Base-by-base conservation (phyloP, 2,329 filamentous ascomycete species). In the Chaetomium globosum region DNA sequence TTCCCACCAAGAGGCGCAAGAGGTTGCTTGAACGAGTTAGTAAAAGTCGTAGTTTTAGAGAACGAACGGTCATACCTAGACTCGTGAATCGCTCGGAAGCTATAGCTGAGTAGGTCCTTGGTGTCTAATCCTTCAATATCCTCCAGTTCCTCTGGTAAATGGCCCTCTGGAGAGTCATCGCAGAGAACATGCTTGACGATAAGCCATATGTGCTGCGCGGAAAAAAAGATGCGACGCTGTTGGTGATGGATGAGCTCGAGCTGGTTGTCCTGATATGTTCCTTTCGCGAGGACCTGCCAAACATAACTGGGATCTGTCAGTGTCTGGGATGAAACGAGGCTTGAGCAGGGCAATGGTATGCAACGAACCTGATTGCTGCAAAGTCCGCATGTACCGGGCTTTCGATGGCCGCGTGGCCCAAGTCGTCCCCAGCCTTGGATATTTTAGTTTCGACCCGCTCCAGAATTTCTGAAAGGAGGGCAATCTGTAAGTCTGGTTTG, bases 51-150 rank as follows among this genome's bases (percentile, higher is more conserved):
- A 1, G 4, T 7, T 1, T 2, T 13, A 7, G 2, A 5, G 19
- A 8, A 52, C 13, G 8, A n/a, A 16, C 23, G 66, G 57, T 67
- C 60, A 6, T 68, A 92, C 90, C 92, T 97, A 28, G 93, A 92
- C 78, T 99, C 95, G 68, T 97, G 94, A n/a, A 97, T 82, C 6
- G 93, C 92, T 71, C 95, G 87, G 84, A 97, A 99, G 68, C 93
- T 97, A 76, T 95, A 99, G 69, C 94, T 98, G 55, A 99, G 78
- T 21, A 96, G 84, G 71, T 96, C 92, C 74, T 97, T 98, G 0
- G 92, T 93, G 59, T 90, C 89, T 2, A 92, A 82, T 0, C 88
- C 90, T 4, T 89, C 84, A 19, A 86, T 79, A 39, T 90, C 88
- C 61, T 90, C 86, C n/a, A 92, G 76, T 30, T 94, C 91, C 59